Evolutionary conservation across 768 basidiomycete genomes (phyloP).

Genomic region (Trametes maxima): DNA sequence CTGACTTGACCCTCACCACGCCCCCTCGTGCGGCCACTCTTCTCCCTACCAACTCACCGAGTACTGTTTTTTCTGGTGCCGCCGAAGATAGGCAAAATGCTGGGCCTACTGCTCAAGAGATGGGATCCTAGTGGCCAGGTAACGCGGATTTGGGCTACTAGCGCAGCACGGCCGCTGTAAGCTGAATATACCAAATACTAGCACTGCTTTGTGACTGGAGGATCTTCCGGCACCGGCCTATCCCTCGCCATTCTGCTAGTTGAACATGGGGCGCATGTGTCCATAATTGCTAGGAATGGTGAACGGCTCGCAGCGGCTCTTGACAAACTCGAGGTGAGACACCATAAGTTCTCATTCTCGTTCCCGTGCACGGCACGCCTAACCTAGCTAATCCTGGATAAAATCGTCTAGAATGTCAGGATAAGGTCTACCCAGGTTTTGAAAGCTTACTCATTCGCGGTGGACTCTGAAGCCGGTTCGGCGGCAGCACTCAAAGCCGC

Average conservation of each 20-base stretch:
- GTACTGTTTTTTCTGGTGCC: too few species aligned
- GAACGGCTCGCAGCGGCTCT: constrained; percentile 63
- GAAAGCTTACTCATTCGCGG: constrained; percentile 64
- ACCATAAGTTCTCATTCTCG: background rate
- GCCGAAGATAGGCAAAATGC: too few species aligned
- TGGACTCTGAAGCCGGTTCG: constrained; percentile 56
- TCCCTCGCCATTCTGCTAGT: constrained; percentile 69
- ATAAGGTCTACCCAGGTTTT: constrained; percentile 62
- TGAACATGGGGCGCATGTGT: constrained; percentile 74
- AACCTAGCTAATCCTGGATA: too few species aligned
- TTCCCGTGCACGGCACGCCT: background rate
- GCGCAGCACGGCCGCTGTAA: too few species aligned
- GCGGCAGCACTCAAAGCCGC: constrained; percentile 64
- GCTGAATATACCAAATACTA: constrained; percentile 31
- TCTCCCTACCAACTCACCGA: too few species aligned
- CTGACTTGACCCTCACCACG: too few species aligned
- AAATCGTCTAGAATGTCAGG: constrained; percentile 35
- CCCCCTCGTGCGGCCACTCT: too few species aligned
- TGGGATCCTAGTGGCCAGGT: too few species aligned
- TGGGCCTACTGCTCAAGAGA: too few species aligned
- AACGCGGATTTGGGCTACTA: too few species aligned
- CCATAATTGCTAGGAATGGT: constrained; percentile 80
- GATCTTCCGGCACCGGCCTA: constrained; percentile 79
- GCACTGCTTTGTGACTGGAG: constrained; percentile 89
- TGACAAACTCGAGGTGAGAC: constrained; percentile 63